These are phyloP conservation scores for Chlamydomonas schloesseri DNA, from an alignment of 139 green algal genomes.

Conservation along the genomic window DNA sequence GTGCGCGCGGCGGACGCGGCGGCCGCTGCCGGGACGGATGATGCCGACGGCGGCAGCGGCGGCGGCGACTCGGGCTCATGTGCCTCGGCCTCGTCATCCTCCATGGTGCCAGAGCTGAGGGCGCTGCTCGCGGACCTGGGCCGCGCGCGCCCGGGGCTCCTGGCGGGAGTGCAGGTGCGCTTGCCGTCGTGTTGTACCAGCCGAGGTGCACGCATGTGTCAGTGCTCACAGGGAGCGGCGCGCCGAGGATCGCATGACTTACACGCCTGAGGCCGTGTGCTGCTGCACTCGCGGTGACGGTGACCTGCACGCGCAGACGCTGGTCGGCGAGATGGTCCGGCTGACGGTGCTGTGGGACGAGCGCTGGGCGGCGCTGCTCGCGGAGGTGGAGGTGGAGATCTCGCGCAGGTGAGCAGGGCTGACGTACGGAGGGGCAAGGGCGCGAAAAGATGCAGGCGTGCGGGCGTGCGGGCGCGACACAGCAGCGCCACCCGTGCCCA, in stretches of 20 bases:
- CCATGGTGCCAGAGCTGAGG: conserved; percentile 36
- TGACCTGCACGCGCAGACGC: neutral
- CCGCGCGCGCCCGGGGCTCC: conserved; percentile 37
- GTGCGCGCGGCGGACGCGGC: conserved; percentile 32
- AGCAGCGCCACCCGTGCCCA: no score
- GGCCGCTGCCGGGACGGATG: neutral
- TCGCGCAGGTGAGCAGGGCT: conserved; percentile 26
- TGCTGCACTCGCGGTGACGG: no score
- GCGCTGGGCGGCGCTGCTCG: conserved; percentile 74
- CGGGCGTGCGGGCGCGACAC: no score
- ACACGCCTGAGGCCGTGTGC: no score
- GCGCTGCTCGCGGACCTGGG: conserved; percentile 57
- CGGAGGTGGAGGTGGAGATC: conserved; percentile 68
- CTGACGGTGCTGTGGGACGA: conserved; percentile 72
- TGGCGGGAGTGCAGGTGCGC: conserved; percentile 50
- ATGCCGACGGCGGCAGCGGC: neutral
- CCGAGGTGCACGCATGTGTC: no score
- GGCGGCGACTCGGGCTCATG: no score
- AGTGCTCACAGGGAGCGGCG: no score
- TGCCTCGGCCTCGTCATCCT: neutral
- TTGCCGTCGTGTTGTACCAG: no score
- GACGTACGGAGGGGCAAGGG: no score
- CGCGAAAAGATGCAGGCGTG: neutral
- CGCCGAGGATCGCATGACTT: no score
- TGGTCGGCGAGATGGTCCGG: conserved; percentile 53